Evolutionary conservation across 441 rosid genomes (phyloP), one percentile per base, ranked within the genome.

Genomic region (Euphorbia celastroides): DNA sequence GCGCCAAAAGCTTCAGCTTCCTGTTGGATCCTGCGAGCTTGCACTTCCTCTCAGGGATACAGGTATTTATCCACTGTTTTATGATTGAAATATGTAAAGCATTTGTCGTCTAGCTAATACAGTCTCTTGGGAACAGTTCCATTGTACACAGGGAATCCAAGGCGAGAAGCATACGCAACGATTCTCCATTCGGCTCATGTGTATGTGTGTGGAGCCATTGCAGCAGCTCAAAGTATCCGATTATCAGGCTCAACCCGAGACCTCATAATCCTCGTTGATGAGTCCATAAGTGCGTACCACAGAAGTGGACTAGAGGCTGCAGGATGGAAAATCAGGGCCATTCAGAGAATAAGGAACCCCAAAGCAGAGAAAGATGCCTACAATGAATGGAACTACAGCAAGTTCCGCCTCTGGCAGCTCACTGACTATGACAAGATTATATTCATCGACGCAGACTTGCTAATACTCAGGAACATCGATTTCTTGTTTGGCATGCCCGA

Each of bases 351-450:
- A 70, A 78, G 98, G 76, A 92, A 92, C 76, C 97, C 97, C 5
- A 92, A 90, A 79, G 98, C 98, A 0, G 97, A 88, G 77, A 90
- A 90, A 75, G 89, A 90, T 67, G 98, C 97, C 2, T 93, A 93
- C 76, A 93, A 93, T 28, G 96, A 93, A 68, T 93, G 97, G 97
- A 93, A 93, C 72, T 90, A 93, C 80, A 93, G 97, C 91, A 93
- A 88, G 77, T 93, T 93, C 71, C 71, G 96, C 41, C 66, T 93
- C 23, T 93, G 97, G 98, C 97, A 93, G 82, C 81, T 93, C 61
- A 93, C 96, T 16, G 93, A 88, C 60, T 93, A 93, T 36, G 89
- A 90, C 69, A 93, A 90, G 77, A 78, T 93, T 67, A 90, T 93
- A 52, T 93, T 93, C 82, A 90, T 93, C 1, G 98, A 93, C 23